phyloP scores from a whole-genome alignment of 345 rosid species.

The Eucalyptus lansdowneana region DNA sequence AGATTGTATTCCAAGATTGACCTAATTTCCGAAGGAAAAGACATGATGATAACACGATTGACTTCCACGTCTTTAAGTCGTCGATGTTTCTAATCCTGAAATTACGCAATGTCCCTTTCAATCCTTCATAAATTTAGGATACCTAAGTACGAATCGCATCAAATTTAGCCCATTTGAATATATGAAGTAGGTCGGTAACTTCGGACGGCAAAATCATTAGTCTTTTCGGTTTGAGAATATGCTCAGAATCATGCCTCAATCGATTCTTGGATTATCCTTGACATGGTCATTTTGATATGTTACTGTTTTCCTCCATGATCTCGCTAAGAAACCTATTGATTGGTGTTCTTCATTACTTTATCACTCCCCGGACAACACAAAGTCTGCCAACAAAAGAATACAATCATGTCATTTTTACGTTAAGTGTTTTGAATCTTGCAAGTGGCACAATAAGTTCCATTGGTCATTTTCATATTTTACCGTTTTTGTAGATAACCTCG shows the following conservation, averaged over 20 bases:
- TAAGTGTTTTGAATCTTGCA: too few species aligned
- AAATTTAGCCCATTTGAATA: neutral
- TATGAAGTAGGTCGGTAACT: neutral
- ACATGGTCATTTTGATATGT: neutral
- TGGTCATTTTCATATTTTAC: too few species aligned
- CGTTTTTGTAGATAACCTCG: too few species aligned
- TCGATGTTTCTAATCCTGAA: neutral
- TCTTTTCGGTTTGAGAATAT: neutral
- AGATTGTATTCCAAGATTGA: neutral
- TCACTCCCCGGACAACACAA: neutral
- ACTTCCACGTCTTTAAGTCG: neutral
- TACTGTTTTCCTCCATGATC: neutral
- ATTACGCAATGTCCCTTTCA: neutral
- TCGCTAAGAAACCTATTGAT: neutral
- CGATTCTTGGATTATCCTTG: neutral
- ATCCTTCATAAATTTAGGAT: neutral
- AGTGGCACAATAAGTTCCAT: too few species aligned
- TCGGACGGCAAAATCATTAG: neutral
- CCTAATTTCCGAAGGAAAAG: neutral
- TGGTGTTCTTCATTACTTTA: too few species aligned
- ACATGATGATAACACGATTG: neutral
- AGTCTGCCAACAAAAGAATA: accelerated
- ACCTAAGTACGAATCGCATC: neutral
- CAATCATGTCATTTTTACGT: too few species aligned
- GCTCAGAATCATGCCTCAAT: neutral